phyloP scores from a whole-genome alignment of 2,329 filamentous ascomycete species.

The Colletotrichum tanaceti region DNA sequence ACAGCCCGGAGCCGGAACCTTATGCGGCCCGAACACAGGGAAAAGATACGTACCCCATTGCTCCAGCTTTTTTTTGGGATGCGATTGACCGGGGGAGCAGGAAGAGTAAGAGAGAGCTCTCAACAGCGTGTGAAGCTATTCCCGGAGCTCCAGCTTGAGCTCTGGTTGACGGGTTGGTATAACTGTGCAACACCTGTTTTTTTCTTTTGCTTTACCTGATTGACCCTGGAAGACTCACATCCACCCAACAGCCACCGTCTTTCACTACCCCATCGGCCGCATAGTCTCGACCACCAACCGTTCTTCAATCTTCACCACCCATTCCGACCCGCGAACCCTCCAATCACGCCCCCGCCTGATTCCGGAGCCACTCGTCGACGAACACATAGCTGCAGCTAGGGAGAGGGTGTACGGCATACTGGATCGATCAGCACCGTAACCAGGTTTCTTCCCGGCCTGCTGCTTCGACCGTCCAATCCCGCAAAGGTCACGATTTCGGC shows the following conservation, averaged over 20 bases:
- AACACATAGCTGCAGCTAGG: slow-evolving; percentile 10
- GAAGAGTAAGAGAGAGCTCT: slow-evolving; percentile 14
- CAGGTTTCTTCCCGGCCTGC: background rate
- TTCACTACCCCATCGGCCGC: background rate
- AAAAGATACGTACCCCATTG: background rate
- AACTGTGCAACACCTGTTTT: too few relatives aligned
- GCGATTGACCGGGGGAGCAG: background rate
- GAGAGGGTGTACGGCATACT: slow-evolving; percentile 28
- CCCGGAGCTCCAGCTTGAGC: background rate
- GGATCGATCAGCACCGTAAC: background rate
- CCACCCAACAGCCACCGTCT: too few relatives aligned
- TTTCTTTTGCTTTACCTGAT: too few relatives aligned
- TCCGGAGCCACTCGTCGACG: slow-evolving; percentile 20
- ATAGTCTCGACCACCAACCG: background rate
- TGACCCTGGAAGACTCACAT: too few relatives aligned
- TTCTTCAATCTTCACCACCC: background rate
- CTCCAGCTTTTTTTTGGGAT: slow-evolving; percentile 2
- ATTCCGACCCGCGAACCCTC: slow-evolving; percentile 9
- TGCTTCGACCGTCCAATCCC: background rate
- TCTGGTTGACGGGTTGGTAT: background rate
- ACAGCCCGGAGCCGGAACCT: slow-evolving; percentile 17
- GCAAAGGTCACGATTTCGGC: background rate
- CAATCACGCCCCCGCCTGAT: slow-evolving; percentile 7
- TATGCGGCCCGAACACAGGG: slow-evolving; percentile 10
- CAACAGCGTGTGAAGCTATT: slow-evolving; percentile 21